These are phyloP conservation scores for Terfezia claveryi DNA, from an alignment of 495 filamentous ascomycete species.

Conservation along the genomic window DNA sequence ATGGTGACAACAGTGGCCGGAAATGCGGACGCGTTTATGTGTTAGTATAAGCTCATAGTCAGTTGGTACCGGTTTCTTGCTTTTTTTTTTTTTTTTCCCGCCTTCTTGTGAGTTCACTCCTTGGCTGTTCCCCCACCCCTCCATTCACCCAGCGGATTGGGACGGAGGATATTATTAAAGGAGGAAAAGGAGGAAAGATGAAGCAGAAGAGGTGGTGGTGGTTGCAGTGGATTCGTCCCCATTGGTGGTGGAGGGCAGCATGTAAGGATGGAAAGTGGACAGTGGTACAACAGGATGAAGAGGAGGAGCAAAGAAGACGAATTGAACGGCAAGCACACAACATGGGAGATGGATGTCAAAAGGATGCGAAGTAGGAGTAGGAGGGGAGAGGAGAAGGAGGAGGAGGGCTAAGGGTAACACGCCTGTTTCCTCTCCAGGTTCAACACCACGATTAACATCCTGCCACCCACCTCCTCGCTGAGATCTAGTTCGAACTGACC, in stretches of 20 bases:
- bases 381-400: constrained; percentile 9
- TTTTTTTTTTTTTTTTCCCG: too few species aligned
- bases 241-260: too few species aligned
- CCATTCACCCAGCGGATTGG: too few species aligned
- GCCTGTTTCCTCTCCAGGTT: constrained; percentile 5
- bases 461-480: not conserved
- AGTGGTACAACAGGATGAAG: too few species aligned
- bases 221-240: too few species aligned
- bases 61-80: not conserved
- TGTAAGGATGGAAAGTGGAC: too few species aligned
- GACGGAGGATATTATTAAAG: not conserved
- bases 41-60: not conserved
- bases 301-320: too few species aligned
- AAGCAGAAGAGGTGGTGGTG: constrained; percentile 2
- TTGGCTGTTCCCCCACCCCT: too few species aligned
- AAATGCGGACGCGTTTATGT: too few species aligned
- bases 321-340: too few species aligned
- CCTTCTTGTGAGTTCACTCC: too few species aligned
- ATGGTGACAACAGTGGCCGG: not conserved
- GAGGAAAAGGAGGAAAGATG: constrained; percentile 1
- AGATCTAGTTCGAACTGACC: constrained; percentile 1
- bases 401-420: constrained; percentile 18
- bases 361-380: constrained; percentile 5
- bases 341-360: too few species aligned
- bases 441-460: not conserved